Evolutionary conservation across 2,329 filamentous ascomycete species (phyloP), one percentile per base, ranked within the genome.

Genomic region (Epicoccum sorghinum): DNA sequence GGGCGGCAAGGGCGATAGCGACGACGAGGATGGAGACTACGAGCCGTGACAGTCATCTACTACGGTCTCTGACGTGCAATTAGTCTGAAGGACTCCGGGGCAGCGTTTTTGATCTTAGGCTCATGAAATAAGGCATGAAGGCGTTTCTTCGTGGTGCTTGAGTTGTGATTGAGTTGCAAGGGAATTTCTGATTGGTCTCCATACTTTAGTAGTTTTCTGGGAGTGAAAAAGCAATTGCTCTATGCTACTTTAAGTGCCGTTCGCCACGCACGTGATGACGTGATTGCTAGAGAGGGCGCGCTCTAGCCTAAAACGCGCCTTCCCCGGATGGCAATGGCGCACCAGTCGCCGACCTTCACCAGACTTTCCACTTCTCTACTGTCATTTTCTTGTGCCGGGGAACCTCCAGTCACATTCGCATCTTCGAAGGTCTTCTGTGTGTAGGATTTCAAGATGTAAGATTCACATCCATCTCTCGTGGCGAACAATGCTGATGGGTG

Each of bases 1-100:
- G 35, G 75, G 77, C 7, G 76, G 73, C 22, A 59, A 62, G 33
- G 58, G 25, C 1, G 47, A 66, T 25, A 71, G 80, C 42, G 67
- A 70, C n/a, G 70, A 70, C 44, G 73, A 73, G 22, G 71, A 74
- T 10, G 32, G 13, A 7, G 29, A 30, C 29, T 2, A 30, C 29
- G 7, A 30, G 7, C 29, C 29, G 18, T 18, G 18, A 18, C 18
- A 18, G 18, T 18, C 18, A 18, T 3, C 18, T 18, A 18, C 18
- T 18, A 18, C 18, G 18, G 18, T 18, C 18, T 18, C 18, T 18
- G 18, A n/a, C n/a, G n/a, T n/a, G n/a, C n/a, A n/a, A n/a, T n/a
- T n/a, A n/a, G n/a, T n/a, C n/a, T n/a, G n/a, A n/a, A n/a, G n/a
- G n/a, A n/a, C n/a, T n/a, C n/a, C n/a, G n/a, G n/a, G n/a, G n/a